Percentiles rank a stretch among this genome's conserved stretches.
Evolutionary conservation across 169 alveolate genomes (phyloP).

Genomic region (Plasmodium falciparum): DNA sequence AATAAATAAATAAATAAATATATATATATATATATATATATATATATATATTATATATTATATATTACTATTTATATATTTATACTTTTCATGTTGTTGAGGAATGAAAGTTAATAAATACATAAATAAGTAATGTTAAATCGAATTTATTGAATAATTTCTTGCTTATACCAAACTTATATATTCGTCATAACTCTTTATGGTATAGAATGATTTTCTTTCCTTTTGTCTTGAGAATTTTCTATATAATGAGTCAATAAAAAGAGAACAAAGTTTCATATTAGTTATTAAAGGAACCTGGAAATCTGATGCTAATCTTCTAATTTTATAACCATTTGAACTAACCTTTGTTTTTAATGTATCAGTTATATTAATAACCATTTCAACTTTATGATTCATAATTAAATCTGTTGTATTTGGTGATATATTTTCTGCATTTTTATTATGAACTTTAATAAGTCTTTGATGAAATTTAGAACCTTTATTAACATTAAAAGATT

Average conservation of each 20-base stretch:
- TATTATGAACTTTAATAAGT: conserved; percentile 77
- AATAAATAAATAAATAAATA: no score
- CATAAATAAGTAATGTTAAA: no score
- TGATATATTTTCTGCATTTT: conserved; percentile 42
- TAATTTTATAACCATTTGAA: conserved; percentile 84
- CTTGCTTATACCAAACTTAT: conserved; percentile 53
- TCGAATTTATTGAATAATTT: not conserved
- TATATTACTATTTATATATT: no score
- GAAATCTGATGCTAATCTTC: conserved; percentile 83
- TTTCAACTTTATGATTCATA: conserved; percentile 81
- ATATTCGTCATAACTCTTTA: conserved; percentile 84
- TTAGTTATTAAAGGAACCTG: conserved; percentile 79
- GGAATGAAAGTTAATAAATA: no score
- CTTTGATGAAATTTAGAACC: conserved; percentile 77
- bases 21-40: no score
- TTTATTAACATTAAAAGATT: conserved; percentile 32
- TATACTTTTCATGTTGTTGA: no score
- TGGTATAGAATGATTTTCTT: conserved; percentile 80
- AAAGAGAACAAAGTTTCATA: conserved; percentile 80
- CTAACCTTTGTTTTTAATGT: conserved; percentile 73
- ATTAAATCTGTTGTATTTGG: conserved; percentile 78
- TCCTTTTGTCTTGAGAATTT: conserved; percentile 76
- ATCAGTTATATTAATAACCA: conserved; percentile 82
- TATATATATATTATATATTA: no score
- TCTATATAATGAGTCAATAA: conserved; percentile 83